phyloP scores from a whole-genome alignment of 1,139 yeast species.

The Fermentozyma sake region DNA sequence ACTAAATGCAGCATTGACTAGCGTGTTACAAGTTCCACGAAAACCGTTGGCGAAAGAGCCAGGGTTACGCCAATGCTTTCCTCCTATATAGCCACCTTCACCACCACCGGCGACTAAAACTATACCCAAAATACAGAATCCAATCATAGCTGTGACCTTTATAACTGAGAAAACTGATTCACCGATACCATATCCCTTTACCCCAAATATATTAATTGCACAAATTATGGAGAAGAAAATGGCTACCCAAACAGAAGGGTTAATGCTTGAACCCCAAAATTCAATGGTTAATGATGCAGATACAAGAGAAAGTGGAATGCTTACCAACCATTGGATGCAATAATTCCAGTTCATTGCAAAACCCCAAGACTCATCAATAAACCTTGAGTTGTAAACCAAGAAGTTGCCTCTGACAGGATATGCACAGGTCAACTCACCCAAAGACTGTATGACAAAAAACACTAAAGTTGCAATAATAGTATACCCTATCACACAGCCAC shows the following conservation, averaged over 20 bases:
- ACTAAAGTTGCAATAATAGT: constrained; percentile 16
- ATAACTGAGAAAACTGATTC: constrained; percentile 17
- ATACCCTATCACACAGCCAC: constrained; percentile 20
- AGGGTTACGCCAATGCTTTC: constrained; percentile 16
- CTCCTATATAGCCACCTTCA: constrained; percentile 18
- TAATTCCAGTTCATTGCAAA: constrained; percentile 24
- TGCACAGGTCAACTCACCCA: constrained; percentile 17
- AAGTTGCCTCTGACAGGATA: constrained; percentile 20
- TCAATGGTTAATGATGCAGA: constrained; percentile 19
- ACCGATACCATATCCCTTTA: constrained; percentile 16
- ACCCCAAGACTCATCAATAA: constrained; percentile 21
- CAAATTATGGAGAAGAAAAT: constrained; percentile 17
- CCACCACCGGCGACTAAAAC: constrained; percentile 17
- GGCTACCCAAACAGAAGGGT: constrained; percentile 19
- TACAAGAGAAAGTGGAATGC: constrained; percentile 19
- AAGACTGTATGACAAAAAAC: constrained; percentile 18
- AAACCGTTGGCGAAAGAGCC: constrained; percentile 19
- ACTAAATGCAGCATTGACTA: constrained; percentile 20
- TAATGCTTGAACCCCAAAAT: constrained; percentile 16
- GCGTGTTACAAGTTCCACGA: constrained; percentile 17
- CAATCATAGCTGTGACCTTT: constrained; percentile 18
- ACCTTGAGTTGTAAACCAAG: constrained; percentile 18
- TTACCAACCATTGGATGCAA: constrained; percentile 20
- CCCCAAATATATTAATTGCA: constrained; percentile 16
- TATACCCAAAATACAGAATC: constrained; percentile 18